Percentiles rank a stretch among this genome's conserved stretches.
Conservation (phyloP, 2,329 filamentous ascomycete genomes). For the Neopestalotiopsis sp. region DNA sequence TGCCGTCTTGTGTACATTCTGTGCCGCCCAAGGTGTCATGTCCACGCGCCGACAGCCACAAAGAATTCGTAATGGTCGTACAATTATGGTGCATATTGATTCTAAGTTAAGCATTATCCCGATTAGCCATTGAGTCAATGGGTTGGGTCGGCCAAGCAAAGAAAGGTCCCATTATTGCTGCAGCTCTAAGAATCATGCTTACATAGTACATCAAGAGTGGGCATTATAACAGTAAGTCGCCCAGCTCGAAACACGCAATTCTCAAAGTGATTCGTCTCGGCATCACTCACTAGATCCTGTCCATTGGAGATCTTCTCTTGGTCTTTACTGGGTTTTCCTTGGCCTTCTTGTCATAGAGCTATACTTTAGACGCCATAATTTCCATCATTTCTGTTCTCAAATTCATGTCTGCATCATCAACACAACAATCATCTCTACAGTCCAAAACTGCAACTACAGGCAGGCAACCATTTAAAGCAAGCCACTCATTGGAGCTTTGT, state of each 20-base stretch:
- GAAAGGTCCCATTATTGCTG: neutral
- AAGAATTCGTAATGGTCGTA: neutral
- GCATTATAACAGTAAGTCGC: conserved; percentile 14
- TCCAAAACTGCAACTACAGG: neutral
- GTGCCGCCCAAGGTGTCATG: neutral
- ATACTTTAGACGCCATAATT: conserved; percentile 4
- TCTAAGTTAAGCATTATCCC: neutral
- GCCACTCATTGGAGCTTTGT: neutral
- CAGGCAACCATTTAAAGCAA: neutral
- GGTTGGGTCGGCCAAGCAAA: neutral
- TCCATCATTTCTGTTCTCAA: neutral
- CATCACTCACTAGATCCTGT: neutral
- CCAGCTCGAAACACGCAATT: conserved; percentile 1
- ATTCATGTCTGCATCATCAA: neutral
- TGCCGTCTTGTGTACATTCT: neutral
- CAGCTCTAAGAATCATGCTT: conserved; percentile 7
- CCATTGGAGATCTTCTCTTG: conserved; percentile 4
- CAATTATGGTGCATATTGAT: neutral
- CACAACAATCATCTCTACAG: conserved; percentile 2
- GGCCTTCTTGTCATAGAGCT: neutral
- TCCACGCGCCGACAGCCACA: neutral
- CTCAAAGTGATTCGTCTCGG: conserved; percentile 1
- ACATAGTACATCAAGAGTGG: conserved; percentile 1
- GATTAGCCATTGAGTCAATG: neutral
- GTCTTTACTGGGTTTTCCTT: conserved; percentile 3